Base-by-base conservation (phyloP, 176 grass and related monocot species). In the Carex kokanica region DNA sequence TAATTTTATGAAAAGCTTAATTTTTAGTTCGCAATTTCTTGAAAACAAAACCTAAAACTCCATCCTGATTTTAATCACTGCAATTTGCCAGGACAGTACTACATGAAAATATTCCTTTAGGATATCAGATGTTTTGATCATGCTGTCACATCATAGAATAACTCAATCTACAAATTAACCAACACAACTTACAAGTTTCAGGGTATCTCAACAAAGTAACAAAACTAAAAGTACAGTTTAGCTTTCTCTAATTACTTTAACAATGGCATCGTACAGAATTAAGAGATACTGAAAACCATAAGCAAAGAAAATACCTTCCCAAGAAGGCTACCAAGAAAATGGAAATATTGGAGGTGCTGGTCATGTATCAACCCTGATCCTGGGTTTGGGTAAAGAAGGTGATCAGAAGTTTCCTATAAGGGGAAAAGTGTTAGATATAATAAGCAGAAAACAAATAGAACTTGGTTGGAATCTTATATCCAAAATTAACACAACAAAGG, bases 311-410 rank as follows among this genome's bases (percentile, higher is more conserved):
- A 58, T 91, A 99, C 96, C 96, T 99, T 99, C 8, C 91, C 96
- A 6, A 99, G 91, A 78, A 99, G 96, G 86, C 84, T 86, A 75
- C 96, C 96, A 90, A 99, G 96, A 88, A 95, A 99, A 86, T 88
- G 79, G 74, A 93, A 99, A 93, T 93, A 95, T 65, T 99, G 88
- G 7, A 99, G 86, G 78, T 99, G 96, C 12, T 90, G 91, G 66
- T 99, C 96, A 83, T 99, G 93, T 88, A 93, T 87, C 78, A 99
- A 88, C 82, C 91, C 93, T 15, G 96, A 99, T 90, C 93, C 96
- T 68, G 96, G 96, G 72, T 99, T 99, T 62, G 96, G 96, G 79
- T 93, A 99, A 54, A 99, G 77, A 91, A 93, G 91, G 88, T 99
- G 96, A 88, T 93, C 89, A 10, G 86, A 54, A 0, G 96, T 99